Conservation (phyloP, 2,329 filamentous ascomycete species). For the Parastagonospora avenae region DNA sequence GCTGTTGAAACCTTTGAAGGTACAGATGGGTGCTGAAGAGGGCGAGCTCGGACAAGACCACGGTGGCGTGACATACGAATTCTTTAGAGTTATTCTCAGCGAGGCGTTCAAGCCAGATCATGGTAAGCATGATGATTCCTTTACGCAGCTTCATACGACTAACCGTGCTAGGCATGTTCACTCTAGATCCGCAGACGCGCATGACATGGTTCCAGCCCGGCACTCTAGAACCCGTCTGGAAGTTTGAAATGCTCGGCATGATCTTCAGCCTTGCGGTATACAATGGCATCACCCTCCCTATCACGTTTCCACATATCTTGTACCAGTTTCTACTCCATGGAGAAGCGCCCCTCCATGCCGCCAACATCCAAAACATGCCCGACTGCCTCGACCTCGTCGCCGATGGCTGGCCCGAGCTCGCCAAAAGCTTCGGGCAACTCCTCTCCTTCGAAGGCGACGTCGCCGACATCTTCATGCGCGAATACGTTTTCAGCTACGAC, state of each 20-base stretch:
- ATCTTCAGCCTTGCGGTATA: conserved; percentile 89
- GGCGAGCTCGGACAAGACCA: conserved; percentile 92
- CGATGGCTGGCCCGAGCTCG: conserved; percentile 88
- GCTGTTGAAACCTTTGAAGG: conserved; percentile 82
- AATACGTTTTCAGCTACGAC: conserved; percentile 82
- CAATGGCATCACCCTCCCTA: conserved; percentile 88
- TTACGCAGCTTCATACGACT: conserved; percentile 3
- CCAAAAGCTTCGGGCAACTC: conserved; percentile 73
- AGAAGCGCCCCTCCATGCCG: conserved; percentile 63
- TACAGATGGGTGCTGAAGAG: conserved; percentile 77
- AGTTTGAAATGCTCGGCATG: conserved; percentile 86
- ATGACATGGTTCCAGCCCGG: conserved; percentile 89
- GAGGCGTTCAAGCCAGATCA: conserved; percentile 79
- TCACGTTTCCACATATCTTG: conserved; percentile 84
- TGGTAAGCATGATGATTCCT: conserved; percentile 49
- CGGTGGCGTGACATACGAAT: conserved; percentile 95
- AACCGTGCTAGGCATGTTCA: conserved; percentile 66
- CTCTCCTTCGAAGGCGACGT: conserved; percentile 79
- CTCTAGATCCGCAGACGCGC: conserved; percentile 73
- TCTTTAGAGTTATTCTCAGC: conserved; percentile 82
- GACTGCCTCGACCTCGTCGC: conserved; percentile 69
- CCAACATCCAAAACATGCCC: neutral
- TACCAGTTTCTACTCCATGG: conserved; percentile 79
- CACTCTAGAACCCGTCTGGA: conserved; percentile 82
- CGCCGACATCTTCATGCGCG: conserved; percentile 79